Base-by-base conservation (phyloP, 2,329 filamentous ascomycete genomes). In the Exophiala oligosperma region DNA sequence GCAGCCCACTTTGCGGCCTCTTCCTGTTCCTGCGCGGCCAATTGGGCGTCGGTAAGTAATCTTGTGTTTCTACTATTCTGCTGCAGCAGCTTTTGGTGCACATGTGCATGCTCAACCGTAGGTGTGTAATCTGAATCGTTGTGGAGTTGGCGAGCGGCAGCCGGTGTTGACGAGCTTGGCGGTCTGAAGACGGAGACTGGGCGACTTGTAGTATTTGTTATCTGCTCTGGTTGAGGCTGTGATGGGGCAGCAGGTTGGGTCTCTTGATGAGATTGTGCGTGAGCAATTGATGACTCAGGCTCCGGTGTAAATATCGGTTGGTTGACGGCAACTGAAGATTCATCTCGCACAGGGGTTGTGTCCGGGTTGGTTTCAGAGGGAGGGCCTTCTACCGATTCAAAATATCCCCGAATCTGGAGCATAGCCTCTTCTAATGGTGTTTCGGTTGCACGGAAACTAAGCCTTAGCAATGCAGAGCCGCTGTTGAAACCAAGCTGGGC, bases 401-500 rank as follows among this genome's bases (percentile, higher is more conserved):
- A 66, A 69, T 89, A 92, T 63, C 85, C 79, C 23, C 83, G 82
- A 61, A 97, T 96, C 69, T 93, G 83, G 48, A 80, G 77, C 86
- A 96, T 91, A 8, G 93, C 93, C 63, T 93, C 89, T 65, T 91
- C 90, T 28, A 97, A 75, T 2, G 92, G 92, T 70, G 84, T 85
- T 11, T 89, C 86, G 5, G 90, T 94, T 62, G 81, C 81, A 70
- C 83, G 86, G 75, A 93, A 97, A 35, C 81, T 85, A 59, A 99
- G 75, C 57, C 90, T 84, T 54, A 99, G 81, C 55, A 96, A 76
- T 3, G 90, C 87, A 68, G 84, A 93, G 4, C 94, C 93, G 49
- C 85, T 88, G 70, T 92, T 95, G 68, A 95, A 88, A 0, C 94
- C 94, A 17, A 97, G 77, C 71, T 96, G 91, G 4, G 86, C 87